Percentiles rank a stretch among this genome's conserved stretches.
These are phyloP conservation scores for Podaxis pistillaris DNA, from an alignment of 768 basidiomycete species.

Conservation along the genomic window DNA sequence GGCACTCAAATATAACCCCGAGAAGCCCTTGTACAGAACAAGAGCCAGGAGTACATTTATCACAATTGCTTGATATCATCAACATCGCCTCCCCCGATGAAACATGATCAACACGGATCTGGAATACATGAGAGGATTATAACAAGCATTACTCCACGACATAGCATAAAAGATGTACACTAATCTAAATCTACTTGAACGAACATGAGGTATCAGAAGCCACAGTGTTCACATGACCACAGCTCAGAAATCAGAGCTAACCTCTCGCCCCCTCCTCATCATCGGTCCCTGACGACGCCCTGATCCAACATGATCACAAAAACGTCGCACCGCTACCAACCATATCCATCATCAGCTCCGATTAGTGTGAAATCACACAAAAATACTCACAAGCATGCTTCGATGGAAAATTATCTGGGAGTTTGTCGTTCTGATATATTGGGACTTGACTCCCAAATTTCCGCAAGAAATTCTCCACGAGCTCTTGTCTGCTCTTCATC, in stretches of 20 bases:
- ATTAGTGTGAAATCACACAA: not conserved
- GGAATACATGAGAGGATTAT: too few species aligned
- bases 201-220: not conserved
- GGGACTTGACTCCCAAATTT: not conserved
- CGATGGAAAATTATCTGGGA: not conserved
- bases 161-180: too few species aligned
- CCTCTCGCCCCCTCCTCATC: not conserved
- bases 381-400: not conserved
- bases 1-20: too few species aligned
- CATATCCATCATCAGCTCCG: not conserved
- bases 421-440: not conserved
- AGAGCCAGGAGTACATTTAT: too few species aligned
- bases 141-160: too few species aligned
- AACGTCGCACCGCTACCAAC: not conserved
- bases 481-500: slow-evolving; percentile 2
- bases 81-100: too few species aligned
- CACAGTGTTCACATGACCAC: not conserved
- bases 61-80: too few species aligned
- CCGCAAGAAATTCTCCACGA: not conserved
- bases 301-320: not conserved
- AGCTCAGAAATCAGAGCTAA: not conserved
- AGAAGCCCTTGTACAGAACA: too few species aligned
- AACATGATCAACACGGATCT: too few species aligned
- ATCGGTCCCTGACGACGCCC: not conserved
- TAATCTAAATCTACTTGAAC: too few species aligned